These are phyloP conservation scores for Leccinellum rugosiceps DNA, from an alignment of 768 basidiomycete genomes.

Conservation along the genomic window DNA sequence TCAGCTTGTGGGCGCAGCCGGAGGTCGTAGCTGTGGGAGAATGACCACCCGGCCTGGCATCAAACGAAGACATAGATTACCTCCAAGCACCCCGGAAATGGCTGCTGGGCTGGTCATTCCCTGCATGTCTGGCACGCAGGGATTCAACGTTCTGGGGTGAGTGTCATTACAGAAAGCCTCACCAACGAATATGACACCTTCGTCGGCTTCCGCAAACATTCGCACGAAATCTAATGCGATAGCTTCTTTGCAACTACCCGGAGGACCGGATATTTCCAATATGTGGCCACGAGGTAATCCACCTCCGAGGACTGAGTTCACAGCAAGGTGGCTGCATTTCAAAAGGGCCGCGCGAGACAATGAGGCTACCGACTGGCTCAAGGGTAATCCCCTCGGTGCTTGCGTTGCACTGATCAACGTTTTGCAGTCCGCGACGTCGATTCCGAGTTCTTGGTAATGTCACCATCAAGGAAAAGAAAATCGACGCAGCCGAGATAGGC, in stretches of 20 bases:
- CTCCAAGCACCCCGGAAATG: slow-evolving; percentile 30
- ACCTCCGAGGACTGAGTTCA: slow-evolving; percentile 61
- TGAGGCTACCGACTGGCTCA: slow-evolving; percentile 59
- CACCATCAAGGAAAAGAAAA: background rate
- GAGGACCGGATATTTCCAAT: slow-evolving; percentile 74
- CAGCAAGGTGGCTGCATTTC: slow-evolving; percentile 37
- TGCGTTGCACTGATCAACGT: slow-evolving; percentile 44
- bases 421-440: slow-evolving; percentile 45
- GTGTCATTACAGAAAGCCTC: slow-evolving; percentile 11
- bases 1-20: slow-evolving; percentile 16
- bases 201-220: slow-evolving; percentile 44
- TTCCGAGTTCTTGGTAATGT: slow-evolving; percentile 44
- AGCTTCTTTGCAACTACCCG: slow-evolving; percentile 63
- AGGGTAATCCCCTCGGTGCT: slow-evolving; percentile 27
- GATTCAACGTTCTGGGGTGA: slow-evolving; percentile 2
- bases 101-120: slow-evolving; percentile 41
- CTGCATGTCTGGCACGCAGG: slow-evolving; percentile 41
- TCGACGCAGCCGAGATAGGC: background rate
- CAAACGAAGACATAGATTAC: slow-evolving; percentile 18
- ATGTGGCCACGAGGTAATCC: slow-evolving; percentile 60
- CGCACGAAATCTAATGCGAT: slow-evolving; percentile 49
- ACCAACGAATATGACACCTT: slow-evolving; percentile 68
- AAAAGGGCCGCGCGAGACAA: slow-evolving; percentile 24
- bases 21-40: slow-evolving; percentile 44
- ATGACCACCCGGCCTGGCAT: slow-evolving; percentile 5